Percentiles rank a stretch among this genome's conserved stretches.
These are phyloP conservation scores for Gossypium trilobum DNA, from an alignment of 441 rosid species.

Conservation along the genomic window DNA sequence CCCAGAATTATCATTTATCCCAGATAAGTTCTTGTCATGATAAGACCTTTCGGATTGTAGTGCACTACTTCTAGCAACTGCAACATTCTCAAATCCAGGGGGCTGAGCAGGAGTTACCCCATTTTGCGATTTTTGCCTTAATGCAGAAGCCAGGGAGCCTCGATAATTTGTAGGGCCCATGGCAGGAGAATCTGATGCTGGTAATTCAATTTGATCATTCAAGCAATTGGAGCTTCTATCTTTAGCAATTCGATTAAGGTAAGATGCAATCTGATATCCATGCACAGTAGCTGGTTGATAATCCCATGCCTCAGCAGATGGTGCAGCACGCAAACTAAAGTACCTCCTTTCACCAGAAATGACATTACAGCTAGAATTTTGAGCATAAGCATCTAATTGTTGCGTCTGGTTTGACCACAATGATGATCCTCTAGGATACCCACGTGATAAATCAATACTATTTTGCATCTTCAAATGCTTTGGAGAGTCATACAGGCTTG, in stretches of 20 bases:
- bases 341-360: conserved; percentile 54
- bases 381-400: conserved; percentile 45
- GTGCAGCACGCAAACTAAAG: conserved; percentile 51
- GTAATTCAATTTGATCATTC: conserved; percentile 50
- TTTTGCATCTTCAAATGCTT: conserved; percentile 50
- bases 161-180: conserved; percentile 39
- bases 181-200: conserved; percentile 37
- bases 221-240: conserved; percentile 41
- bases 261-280: conserved; percentile 62
- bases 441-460: conserved; percentile 48
- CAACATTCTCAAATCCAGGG: conserved; percentile 51
- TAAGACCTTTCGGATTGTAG: conserved; percentile 44
- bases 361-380: conserved; percentile 33
- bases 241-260: conserved; percentile 42
- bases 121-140: conserved; percentile 56
- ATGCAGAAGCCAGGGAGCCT: conserved; percentile 40
- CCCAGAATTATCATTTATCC: conserved; percentile 31
- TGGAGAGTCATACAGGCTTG: conserved; percentile 46
- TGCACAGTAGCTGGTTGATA: conserved; percentile 79
- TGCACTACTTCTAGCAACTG: conserved; percentile 42
- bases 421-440: conserved; percentile 48
- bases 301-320: conserved; percentile 51
- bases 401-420: conserved; percentile 46
- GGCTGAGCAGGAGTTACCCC: conserved; percentile 45
- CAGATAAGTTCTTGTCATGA: conserved; percentile 37